Percentiles rank a stretch among this genome's conserved stretches.
Conservation (phyloP, 305 asterid species). For the Striga hermonthica region DNA sequence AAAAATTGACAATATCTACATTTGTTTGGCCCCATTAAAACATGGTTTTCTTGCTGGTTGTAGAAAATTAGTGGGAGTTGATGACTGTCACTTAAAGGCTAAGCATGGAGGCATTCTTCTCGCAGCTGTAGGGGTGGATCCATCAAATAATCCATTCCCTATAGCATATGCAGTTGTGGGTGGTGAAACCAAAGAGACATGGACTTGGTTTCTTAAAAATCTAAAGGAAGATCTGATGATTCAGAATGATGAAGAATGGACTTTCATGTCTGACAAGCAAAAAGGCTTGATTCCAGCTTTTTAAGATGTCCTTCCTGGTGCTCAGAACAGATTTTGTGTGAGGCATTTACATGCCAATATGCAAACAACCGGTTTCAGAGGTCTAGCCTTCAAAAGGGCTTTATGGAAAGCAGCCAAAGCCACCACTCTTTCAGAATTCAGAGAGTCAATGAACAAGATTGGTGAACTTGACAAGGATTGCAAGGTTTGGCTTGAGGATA, state of each 20-base stretch:
- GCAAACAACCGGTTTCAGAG: not conserved
- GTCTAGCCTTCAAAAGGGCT: not conserved
- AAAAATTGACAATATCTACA: no score
- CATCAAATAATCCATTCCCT: no score
- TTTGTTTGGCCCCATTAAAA: no score
- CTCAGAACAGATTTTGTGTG: slow-evolving; percentile 17
- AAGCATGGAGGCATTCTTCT: no score
- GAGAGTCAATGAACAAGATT: not conserved
- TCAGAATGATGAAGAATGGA: not conserved
- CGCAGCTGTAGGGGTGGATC: no score
- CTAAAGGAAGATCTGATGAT: not conserved
- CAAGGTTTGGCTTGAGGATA: not conserved
- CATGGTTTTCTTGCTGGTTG: no score
- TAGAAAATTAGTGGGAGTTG: no score
- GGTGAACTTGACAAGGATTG: not conserved
- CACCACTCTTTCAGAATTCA: not conserved
- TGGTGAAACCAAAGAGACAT: not conserved
- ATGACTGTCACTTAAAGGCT: no score
- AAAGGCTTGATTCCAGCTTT: not conserved
- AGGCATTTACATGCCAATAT: slow-evolving; percentile 1
- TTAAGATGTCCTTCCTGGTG: not conserved
- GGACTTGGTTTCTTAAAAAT: slow-evolving; percentile 3
- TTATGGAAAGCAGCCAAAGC: slow-evolving; percentile 3
- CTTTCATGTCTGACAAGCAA: not conserved
- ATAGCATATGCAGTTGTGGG: no score